A percentile compares a stretch with the other conserved stretches of the same genome.
These are phyloP conservation scores for Solanum etuberosum DNA, from an alignment of 257 asterid species.

Conservation along the genomic window DNA sequence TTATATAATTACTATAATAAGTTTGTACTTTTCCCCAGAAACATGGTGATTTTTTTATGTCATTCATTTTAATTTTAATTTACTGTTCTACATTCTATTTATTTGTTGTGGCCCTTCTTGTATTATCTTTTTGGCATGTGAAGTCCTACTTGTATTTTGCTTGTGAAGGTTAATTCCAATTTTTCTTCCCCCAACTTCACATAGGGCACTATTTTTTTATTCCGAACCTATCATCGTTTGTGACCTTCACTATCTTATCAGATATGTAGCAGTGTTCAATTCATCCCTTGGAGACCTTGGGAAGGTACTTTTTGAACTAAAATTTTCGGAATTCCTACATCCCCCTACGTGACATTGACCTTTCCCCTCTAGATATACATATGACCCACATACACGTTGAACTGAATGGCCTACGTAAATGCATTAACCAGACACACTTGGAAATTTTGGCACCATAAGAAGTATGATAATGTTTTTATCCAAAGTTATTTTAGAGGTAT, in stretches of 20 bases:
- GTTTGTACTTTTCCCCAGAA: neutral
- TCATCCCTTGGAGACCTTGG: conserved; percentile 97
- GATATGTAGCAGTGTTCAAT: conserved; percentile 89
- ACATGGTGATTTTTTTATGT: neutral
- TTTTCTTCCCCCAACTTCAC: neutral
- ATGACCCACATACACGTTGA: neutral
- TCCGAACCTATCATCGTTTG: neutral
- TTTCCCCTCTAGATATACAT: neutral
- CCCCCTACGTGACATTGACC: neutral
- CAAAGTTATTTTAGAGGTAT: neutral
- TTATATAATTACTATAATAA: neutral
- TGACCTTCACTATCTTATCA: conserved; percentile 30
- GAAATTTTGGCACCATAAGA: neutral
- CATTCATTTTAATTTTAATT: neutral
- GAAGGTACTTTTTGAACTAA: conserved; percentile 46
- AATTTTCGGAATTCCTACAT: neutral
- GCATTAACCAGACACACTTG: neutral
- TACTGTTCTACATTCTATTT: neutral
- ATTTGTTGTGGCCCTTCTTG: neutral
- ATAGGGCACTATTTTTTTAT: neutral
- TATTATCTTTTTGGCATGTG: neutral
- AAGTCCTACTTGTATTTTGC: neutral
- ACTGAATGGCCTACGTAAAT: neutral
- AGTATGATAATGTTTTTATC: neutral
- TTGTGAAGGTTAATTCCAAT: neutral